Base-by-base conservation (phyloP, 2,329 filamentous ascomycete species). In the Grosmannia penicillata region DNA sequence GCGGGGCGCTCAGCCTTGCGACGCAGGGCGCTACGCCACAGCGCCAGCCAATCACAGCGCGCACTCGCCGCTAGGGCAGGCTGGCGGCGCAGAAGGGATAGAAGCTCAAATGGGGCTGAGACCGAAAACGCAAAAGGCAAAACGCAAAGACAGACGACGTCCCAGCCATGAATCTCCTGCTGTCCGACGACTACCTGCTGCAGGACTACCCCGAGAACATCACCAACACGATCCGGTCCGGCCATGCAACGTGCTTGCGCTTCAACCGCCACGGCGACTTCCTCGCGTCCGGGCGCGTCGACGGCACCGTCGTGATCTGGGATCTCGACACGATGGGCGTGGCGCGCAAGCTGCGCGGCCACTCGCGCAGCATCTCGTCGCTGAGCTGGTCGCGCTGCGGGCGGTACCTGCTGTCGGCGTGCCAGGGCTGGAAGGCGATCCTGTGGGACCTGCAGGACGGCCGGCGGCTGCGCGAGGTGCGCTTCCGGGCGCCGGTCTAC, bases 241-340 rank as follows among this genome's bases (percentile, higher is more conserved):
- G 74, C 21, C 73, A 79, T 59, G 70, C 73, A 42, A 75, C 72
- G 48, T 75, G 71, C 52, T 61, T 78, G 45, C 84, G 89, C 47
- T 98, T 98, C 70, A 95, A 89, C 54, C 83, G 86, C 54, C 83
- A 79, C 54, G 91, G 91, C 58, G 89, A 98, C 60, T 87, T 91
- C 51, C 77, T 98, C 46, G 91, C 91, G 32, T 93, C 87, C 23
- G 91, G 91, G 46, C 79, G 91, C 54, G 83, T 86, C 45, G 91
- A 98, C 61, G 91, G 91, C 48, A 91, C 85, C 6, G 82, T 98
- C 29, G 84, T 93, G 39, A 82, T 98, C 33, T 98, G 93, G 70
- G 91, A 98, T 55, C 75, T 96, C 36, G 93, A 98, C 60, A 98
- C 93, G 9, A 93, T 93, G 69, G 89, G 91, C 27, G 84, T 96